Base-by-base conservation (phyloP, 257 asterid genomes). In the Leptodermis oblonga region DNA sequence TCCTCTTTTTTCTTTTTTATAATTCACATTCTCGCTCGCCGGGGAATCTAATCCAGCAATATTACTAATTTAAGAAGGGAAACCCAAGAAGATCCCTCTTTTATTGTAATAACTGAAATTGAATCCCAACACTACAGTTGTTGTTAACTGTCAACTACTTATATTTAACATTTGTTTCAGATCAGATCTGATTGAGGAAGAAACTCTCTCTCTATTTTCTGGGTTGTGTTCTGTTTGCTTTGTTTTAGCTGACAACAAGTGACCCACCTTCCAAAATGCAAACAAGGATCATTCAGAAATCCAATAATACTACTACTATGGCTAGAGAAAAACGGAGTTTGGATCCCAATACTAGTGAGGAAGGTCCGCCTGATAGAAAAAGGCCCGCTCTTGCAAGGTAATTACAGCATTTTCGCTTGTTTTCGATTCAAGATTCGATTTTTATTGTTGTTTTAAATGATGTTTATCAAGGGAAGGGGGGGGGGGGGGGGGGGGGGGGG, bases 381-480 rank as follows among this genome's bases (percentile, higher is more conserved):
- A 84, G 97, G 12, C 99, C 97, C 7, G 99, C 99, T 83, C 97
- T 93, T 74, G 97, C 97, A 26, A 93, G 95, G 99, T 93, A 79
- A 67, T 55, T 74, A 66, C 41, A 37, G 8, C 37, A 20, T 23
- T 1, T 11, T 34, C 18, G 18, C 39, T 12, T 13, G 31, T 30
- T 58, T 22, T 46, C n/a, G 5, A 31, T 20, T 30, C 49, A 22
- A 22, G 34, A 36, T 68, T 34, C n/a, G 17, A 31, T 22, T 13
- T 55, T 53, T 31, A 46, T 28, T 3, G 18, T 25, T 54, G 48
- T 62, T 62, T 37, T 7, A 30, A 37, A 20, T 62, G 33, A 62
- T 62, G 31, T 36, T 62, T 14, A 62, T 17, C 33, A 62, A 36
- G 10, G 49, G 22, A 7, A 22, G 23, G 18, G 10, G 25, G 5